These are phyloP conservation scores for Clarireedia monteithiana DNA, from an alignment of 2,329 filamentous ascomycete species.

Conservation along the genomic window DNA sequence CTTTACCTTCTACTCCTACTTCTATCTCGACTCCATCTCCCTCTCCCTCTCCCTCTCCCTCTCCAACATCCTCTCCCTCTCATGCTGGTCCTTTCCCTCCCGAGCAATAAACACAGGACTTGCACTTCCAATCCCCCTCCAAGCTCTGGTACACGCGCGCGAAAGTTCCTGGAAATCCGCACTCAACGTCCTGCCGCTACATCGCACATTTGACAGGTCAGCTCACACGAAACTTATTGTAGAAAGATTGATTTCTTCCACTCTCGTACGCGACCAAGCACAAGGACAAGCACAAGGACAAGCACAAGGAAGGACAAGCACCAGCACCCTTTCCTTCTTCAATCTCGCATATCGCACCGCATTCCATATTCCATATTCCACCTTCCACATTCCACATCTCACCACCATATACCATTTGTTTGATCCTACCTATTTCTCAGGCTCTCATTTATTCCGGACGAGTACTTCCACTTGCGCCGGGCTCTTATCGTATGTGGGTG, in stretches of 20 bases:
- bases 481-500: constrained; percentile 5
- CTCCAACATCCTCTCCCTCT: background rate
- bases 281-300: background rate
- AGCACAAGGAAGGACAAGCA: background rate
- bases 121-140: background rate
- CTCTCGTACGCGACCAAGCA: background rate
- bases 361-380: background rate
- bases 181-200: background rate
- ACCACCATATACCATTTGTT: background rate
- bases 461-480: constrained; percentile 1
- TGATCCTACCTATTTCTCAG: background rate
- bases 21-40: background rate
- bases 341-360: background rate
- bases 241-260: background rate
- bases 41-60: too few species aligned
- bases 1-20: background rate
- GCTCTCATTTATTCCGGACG: background rate
- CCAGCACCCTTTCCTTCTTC: background rate
- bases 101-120: background rate
- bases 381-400: background rate
- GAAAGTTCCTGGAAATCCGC: background rate
- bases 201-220: constrained; percentile 11
- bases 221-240: constrained; percentile 4
- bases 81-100: background rate
- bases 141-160: constrained; percentile 3